Conservation (phyloP, 2,329 filamentous ascomycete species). For the Paraconiothyrium sp. region DNA sequence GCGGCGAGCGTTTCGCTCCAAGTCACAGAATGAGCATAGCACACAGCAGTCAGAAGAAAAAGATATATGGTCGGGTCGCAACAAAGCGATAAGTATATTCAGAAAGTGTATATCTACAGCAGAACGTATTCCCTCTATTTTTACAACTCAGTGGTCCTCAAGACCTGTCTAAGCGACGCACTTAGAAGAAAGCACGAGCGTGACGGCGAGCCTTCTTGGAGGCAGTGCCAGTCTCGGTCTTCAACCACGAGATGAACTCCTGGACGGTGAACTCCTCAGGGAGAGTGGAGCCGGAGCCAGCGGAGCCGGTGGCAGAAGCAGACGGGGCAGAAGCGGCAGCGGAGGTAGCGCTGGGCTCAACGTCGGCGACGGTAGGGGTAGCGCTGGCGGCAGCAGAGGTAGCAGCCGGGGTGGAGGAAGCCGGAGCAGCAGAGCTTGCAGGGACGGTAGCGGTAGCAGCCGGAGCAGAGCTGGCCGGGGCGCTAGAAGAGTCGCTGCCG, state of each 20-base stretch:
- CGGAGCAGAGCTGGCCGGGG: slow-evolving; percentile 20
- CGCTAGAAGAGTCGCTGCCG: slow-evolving; percentile 17
- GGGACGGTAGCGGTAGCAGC: slow-evolving; percentile 21
- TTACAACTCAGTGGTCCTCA: slow-evolving; percentile 3
- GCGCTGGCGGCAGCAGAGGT: slow-evolving; percentile 20
- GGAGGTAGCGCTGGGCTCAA: slow-evolving; percentile 12
- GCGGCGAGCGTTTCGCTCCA: neutral
- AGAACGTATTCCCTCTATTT: slow-evolving; percentile 13
- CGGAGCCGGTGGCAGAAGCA: slow-evolving; percentile 20
- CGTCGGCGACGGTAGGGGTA: neutral
- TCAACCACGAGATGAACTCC: slow-evolving; percentile 45
- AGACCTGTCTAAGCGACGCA: neutral
- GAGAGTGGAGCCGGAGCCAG: slow-evolving; percentile 27
- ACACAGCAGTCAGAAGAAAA: neutral
- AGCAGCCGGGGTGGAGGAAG: slow-evolving; percentile 22
- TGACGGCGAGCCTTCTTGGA: slow-evolving; percentile 38
- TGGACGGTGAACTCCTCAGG: slow-evolving; percentile 46
- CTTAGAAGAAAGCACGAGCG: slow-evolving; percentile 37
- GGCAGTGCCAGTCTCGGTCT: slow-evolving; percentile 34
- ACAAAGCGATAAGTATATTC: slow-evolving; percentile 7
- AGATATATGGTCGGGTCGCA: neutral
- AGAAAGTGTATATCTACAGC: slow-evolving; percentile 15
- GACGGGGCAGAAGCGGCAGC: slow-evolving; percentile 21
- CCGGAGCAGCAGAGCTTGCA: slow-evolving; percentile 21
- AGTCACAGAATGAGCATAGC: neutral